Evolutionary conservation across 106 monocot genomes (phyloP), one percentile per base, ranked within the genome.

Genomic region (Dendrobium nobile): DNA sequence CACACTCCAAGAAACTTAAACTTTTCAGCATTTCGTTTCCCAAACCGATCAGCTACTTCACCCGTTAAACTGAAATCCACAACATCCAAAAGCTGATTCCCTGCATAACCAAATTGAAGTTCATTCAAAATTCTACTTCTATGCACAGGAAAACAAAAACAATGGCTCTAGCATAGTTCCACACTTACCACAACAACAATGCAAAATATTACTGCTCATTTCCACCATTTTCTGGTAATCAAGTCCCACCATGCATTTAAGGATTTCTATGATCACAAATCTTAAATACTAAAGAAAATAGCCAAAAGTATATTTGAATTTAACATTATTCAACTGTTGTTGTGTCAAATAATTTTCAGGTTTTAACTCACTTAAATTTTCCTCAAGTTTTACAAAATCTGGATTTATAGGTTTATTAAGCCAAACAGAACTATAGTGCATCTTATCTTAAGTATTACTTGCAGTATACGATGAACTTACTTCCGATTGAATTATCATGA

Each of bases 1-100:
- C 86, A 98, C 97, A 78, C 82, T 24, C 84, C 44, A 72, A 98
- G 89, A 47, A 98, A 98, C 80, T 73, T 86, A 85, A 94, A 94
- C 65, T 91, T 98, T 74, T 94, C 89, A n/a, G 85, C 82, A 80
- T 94, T 87, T 15, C 94, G 86, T 75, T 88, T 89, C 27, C 84
- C 92, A 84, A 98, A 98, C 54, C 97, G 86, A 47, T 94, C 97
- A 79, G 89, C 87, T 7, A 79, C 85, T 68, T 96, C 93, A 75
- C 86, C 86, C 40, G 78, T 82, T 81, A 90, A 79, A 27, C 42
- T 77, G 42, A 27, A 75, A 61, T 72, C 78, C 73, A 47, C 48
- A 48, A 7, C 74, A 77, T 89, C 56, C 56, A 81, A 26, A 37
- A 28, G 42, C 54, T 75, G 73, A 18, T 47, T 76, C 47, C 79